phyloP scores from a whole-genome alignment of 768 basidiomycete species.

The Hirschioporus abietinus region DNA sequence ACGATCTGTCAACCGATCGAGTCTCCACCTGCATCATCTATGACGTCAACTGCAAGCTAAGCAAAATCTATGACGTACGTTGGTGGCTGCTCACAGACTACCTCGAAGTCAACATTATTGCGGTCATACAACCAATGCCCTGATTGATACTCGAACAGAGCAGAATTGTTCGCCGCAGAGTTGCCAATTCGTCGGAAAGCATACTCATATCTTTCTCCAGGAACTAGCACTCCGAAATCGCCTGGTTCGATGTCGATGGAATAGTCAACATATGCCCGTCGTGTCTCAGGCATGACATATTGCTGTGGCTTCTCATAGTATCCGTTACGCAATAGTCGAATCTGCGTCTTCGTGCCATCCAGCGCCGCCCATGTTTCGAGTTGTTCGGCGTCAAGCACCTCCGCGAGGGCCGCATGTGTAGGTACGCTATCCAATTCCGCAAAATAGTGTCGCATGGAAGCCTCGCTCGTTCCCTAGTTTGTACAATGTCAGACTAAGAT shows the following conservation, averaged over 20 bases:
- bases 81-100: not conserved
- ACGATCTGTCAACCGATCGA: not conserved
- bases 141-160: not conserved
- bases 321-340: not conserved
- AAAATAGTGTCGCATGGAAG: not conserved
- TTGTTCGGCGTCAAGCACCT: not conserved
- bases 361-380: not conserved
- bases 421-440: not conserved
- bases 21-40: not conserved
- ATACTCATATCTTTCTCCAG: not conserved
- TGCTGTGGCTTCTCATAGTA: not conserved
- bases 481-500: not conserved
- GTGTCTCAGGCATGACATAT: not conserved
- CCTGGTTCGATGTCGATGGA: not conserved
- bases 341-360: not conserved
- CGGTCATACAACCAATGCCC: not conserved
- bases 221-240: not conserved
- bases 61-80: not conserved
- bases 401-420: not conserved
- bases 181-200: not conserved
- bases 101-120: not conserved
- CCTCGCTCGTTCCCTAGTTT: not conserved
- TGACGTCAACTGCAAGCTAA: not conserved
- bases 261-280: not conserved
- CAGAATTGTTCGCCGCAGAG: not conserved